Evolutionary conservation across 129 eudicot genomes (phyloP).

Genomic region (Daucus carota): DH1_v3.0 NC_030386.2:30716001-30716500

Average conservation of each 20-base stretch:
- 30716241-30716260: slow-evolving; percentile 91
- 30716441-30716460: not conserved
- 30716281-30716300: no score
- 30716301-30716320: not conserved
- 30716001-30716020: slow-evolving; percentile 89
- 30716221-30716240: slow-evolving; percentile 86
- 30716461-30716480: no score
- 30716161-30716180: slow-evolving; percentile 84
- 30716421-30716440: no score
- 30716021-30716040: slow-evolving; percentile 52
- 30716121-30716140: slow-evolving; percentile 80
- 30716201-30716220: slow-evolving; percentile 75
- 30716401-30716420: not conserved
- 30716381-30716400: no score
- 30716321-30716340: not conserved
- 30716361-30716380: not conserved
- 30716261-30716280: slow-evolving; percentile 51
- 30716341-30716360: not conserved
- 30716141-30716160: slow-evolving; percentile 94
- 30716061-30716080: no score
- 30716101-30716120: not conserved
- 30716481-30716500: no score
- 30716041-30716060: no score
- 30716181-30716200: slow-evolving; percentile 50
- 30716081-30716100: no score